A percentile compares a stretch with the other conserved stretches of the same genome.
phyloP scores from a whole-genome alignment of 306 rosid genomes.

The Urtica urens region DNA sequence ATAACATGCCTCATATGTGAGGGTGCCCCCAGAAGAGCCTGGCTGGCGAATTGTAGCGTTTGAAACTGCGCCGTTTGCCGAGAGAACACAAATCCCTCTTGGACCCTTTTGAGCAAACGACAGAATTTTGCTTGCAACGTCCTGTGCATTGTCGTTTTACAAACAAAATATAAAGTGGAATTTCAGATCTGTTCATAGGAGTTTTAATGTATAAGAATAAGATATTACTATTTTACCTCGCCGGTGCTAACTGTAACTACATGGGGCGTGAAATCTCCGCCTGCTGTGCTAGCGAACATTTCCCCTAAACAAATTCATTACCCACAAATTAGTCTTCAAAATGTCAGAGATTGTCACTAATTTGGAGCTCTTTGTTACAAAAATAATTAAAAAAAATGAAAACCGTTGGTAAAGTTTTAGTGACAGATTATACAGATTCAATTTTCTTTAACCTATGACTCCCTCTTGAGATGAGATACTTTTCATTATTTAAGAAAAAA shows the following conservation, averaged over 20 bases:
- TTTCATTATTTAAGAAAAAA: too few relatives aligned
- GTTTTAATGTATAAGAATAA: not conserved
- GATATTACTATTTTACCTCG: constrained; percentile 35
- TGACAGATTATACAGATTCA: too few relatives aligned
- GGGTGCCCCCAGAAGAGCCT: constrained; percentile 54
- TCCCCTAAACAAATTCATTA: constrained; percentile 36
- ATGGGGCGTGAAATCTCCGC: constrained; percentile 60
- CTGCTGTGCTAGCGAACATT: constrained; percentile 40
- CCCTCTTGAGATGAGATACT: too few relatives aligned
- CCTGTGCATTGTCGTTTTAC: constrained; percentile 35
- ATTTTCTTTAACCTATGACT: too few relatives aligned
- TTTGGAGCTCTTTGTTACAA: too few relatives aligned
- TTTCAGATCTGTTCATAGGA: constrained; percentile 12
- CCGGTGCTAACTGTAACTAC: constrained; percentile 57
- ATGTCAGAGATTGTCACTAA: too few relatives aligned
- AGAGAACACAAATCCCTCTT: constrained; percentile 60
- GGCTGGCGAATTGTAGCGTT: constrained; percentile 65
- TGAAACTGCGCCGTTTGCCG: constrained; percentile 77
- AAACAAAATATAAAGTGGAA: constrained; percentile 2
- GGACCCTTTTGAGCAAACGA: constrained; percentile 53
- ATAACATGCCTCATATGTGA: constrained; percentile 64
- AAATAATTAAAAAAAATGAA: too few relatives aligned
- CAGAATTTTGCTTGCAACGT: constrained; percentile 60
- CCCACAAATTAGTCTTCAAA: too few relatives aligned
- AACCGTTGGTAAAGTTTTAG: too few relatives aligned